Conservation (phyloP, 768 basidiomycete genomes). For the Psilocybe cubensis region DNA sequence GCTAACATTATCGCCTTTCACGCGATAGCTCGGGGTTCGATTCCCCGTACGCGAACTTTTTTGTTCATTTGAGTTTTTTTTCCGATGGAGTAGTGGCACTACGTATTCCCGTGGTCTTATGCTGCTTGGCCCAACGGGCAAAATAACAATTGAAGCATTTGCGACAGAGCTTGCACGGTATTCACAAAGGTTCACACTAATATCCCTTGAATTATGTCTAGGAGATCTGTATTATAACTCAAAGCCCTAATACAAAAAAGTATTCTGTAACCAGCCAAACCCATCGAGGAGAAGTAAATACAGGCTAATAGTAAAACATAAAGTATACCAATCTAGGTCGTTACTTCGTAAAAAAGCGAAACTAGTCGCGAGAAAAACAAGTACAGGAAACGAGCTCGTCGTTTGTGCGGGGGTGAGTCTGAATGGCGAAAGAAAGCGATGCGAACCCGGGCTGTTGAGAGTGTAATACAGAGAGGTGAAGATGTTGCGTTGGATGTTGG, state of each 20-base stretch:
- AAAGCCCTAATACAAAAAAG: constrained; percentile 8
- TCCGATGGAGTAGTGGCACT: no score
- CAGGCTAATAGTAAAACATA: constrained; percentile 6
- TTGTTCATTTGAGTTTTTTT: constrained; percentile 48
- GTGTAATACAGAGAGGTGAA: not conserved
- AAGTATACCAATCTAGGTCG: constrained; percentile 4
- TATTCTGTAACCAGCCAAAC: constrained; percentile 9
- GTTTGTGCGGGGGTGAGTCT: not conserved
- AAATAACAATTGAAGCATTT: no score
- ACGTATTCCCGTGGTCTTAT: no score
- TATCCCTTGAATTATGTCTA: not conserved
- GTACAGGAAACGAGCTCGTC: not conserved
- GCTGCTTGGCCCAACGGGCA: not conserved
- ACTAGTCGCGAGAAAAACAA: not conserved
- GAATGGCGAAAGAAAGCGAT: not conserved
- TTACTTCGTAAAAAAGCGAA: constrained; percentile 6
- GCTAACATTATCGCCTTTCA: constrained; percentile 67
- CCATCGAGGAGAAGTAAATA: constrained; percentile 10
- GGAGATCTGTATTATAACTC: constrained; percentile 1
- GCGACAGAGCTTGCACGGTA: no score
- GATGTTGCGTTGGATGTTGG: not conserved
- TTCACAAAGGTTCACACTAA: no score
- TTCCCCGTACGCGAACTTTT: constrained; percentile 56
- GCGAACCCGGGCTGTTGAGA: not conserved
- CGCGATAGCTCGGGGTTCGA: constrained; percentile 62